Conservation (phyloP, 352 stramenopile genomes). For the Phytopythium ostracodes region DNA sequence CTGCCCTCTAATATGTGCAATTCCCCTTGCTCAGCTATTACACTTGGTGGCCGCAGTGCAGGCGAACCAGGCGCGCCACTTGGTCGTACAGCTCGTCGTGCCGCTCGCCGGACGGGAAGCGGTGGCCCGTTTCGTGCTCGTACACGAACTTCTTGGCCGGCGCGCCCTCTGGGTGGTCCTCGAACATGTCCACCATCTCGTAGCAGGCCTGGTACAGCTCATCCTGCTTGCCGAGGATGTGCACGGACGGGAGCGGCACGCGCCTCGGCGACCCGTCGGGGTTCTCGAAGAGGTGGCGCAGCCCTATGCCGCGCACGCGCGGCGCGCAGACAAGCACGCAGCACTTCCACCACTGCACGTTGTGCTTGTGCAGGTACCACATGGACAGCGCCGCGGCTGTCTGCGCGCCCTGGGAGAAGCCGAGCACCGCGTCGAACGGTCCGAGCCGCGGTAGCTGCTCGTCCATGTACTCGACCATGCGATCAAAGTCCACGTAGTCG, state of each 20-base stretch:
- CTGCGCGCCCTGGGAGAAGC: slow-evolving; percentile 66
- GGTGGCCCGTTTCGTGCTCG: slow-evolving; percentile 39
- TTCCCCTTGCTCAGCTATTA: neutral
- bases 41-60: slow-evolving; percentile 16
- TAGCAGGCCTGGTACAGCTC: slow-evolving; percentile 32
- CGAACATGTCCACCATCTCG: slow-evolving; percentile 41
- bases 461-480: slow-evolving; percentile 41
- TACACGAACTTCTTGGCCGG: slow-evolving; percentile 31
- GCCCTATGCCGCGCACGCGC: slow-evolving; percentile 17
- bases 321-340: slow-evolving; percentile 39
- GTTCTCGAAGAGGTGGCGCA: slow-evolving; percentile 37
- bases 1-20: neutral
- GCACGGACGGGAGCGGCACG: slow-evolving; percentile 57
- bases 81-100: slow-evolving; percentile 28
- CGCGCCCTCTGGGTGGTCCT: slow-evolving; percentile 15
- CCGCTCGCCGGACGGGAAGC: slow-evolving; percentile 28
- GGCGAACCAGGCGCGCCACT: slow-evolving; percentile 21
- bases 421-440: slow-evolving; percentile 54
- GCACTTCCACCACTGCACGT: slow-evolving; percentile 40
- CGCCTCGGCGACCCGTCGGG: slow-evolving; percentile 19
- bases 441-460: slow-evolving; percentile 35
- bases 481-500: slow-evolving; percentile 40
- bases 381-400: slow-evolving; percentile 42
- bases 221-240: slow-evolving; percentile 59
- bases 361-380: slow-evolving; percentile 31